A percentile compares a stretch with the other conserved stretches of the same genome.
These are phyloP conservation scores for Cystobasidiopsis lactophilus DNA, from an alignment of 768 basidiomycete genomes.

Conservation along the genomic window DNA sequence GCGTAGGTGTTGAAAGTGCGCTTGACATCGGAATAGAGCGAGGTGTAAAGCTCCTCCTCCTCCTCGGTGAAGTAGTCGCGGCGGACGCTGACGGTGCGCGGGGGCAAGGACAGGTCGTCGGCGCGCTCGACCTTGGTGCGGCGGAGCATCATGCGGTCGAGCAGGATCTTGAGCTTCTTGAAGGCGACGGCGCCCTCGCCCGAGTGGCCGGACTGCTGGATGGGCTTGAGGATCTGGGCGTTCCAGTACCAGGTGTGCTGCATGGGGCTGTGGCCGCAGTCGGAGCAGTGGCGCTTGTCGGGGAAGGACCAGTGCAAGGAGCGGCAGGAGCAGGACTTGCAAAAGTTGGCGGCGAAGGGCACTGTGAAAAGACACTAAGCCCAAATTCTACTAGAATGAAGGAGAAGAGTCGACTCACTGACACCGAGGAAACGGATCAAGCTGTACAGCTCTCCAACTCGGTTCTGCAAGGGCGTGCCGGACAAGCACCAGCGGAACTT, in stretches of 20 bases:
- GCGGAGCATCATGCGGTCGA: constrained; percentile 80
- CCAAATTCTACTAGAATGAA: background rate
- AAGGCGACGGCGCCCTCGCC: constrained; percentile 65
- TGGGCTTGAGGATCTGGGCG: constrained; percentile 84
- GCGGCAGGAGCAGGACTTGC: constrained; percentile 83
- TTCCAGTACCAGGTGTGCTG: constrained; percentile 79
- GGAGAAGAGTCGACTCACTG: constrained; percentile 39
- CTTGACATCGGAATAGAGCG: constrained; percentile 72
- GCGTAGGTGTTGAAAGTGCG: constrained; percentile 77
- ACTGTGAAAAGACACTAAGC: background rate
- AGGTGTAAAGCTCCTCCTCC: constrained; percentile 49
- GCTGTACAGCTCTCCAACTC: constrained; percentile 97
- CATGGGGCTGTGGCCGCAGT: constrained; percentile 20
- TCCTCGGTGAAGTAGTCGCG: constrained; percentile 86
- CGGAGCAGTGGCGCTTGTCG: constrained; percentile 50
- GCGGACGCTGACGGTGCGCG: constrained; percentile 67
- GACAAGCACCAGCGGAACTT: constrained; percentile 84
- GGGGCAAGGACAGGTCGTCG: constrained; percentile 86
- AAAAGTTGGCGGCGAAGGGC: constrained; percentile 72
- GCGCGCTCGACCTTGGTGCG: constrained; percentile 61
- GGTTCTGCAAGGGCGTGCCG: constrained; percentile 64
- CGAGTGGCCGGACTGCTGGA: constrained; percentile 51
- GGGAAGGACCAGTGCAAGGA: constrained; percentile 83
- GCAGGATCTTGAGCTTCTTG: constrained; percentile 55
- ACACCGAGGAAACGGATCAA: constrained; percentile 52